Evolutionary conservation across 163 green algal genomes (phyloP).

Genomic region (Prototheca cutis): DNA sequence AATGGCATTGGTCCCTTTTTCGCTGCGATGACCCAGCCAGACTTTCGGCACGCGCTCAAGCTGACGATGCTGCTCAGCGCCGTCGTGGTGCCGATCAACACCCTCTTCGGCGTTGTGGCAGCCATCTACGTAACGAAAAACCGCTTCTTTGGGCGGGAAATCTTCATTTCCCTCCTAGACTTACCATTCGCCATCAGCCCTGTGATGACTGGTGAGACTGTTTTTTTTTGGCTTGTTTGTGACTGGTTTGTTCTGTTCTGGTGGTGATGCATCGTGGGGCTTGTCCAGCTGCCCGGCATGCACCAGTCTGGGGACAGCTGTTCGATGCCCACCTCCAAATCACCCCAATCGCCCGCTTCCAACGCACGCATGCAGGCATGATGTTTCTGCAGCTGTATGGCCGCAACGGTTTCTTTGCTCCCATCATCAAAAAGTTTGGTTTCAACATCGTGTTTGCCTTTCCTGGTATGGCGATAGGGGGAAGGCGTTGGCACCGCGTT

Average conservation of each 20-base stretch:
- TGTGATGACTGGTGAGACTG: too few species aligned
- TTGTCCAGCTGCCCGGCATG: too few species aligned
- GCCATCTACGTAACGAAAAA: slow-evolving; percentile 68
- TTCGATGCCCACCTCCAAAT: too few species aligned
- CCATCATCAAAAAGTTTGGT: slow-evolving; percentile 43
- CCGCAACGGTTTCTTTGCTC: slow-evolving; percentile 64
- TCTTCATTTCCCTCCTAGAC: slow-evolving; percentile 60
- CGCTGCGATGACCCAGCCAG: slow-evolving; percentile 53
- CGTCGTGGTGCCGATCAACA: slow-evolving; percentile 74
- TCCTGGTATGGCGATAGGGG: slow-evolving; percentile 25
- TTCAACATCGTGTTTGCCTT: slow-evolving; percentile 76
- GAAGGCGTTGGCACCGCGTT: too few species aligned
- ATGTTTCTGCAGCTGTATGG: slow-evolving; percentile 87
- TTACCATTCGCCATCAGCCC: slow-evolving; percentile 56
- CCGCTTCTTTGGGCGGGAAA: slow-evolving; percentile 65
- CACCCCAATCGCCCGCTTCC: too few species aligned
- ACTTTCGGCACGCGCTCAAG: slow-evolving; percentile 77
- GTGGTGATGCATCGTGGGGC: too few species aligned
- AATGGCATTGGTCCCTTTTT: slow-evolving; percentile 66
- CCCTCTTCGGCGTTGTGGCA: slow-evolving; percentile 57
- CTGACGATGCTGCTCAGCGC: slow-evolving; percentile 59
- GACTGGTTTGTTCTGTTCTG: too few species aligned
- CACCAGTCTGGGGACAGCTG: too few species aligned
- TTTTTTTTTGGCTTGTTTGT: too few species aligned
- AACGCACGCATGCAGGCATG: too few species aligned